Evolutionary conservation across 345 rosid species (phyloP), one percentile per base, ranked within the genome.

Genomic region (Nephelium lappaceum): DNA sequence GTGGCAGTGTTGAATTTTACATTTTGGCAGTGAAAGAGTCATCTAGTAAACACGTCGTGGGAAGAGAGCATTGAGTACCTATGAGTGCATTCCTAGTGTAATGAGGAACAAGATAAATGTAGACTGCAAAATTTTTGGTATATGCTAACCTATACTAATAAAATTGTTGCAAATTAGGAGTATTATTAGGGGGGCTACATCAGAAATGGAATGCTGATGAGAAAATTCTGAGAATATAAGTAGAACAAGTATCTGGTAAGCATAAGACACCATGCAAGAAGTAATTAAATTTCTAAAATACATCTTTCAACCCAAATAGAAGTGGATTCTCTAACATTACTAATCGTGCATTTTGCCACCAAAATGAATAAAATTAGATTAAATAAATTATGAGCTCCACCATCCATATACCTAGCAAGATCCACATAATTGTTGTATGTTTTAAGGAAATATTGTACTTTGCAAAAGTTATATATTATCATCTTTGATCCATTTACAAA

Each of bases 401-500:
- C 39, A 16, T 73, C 62, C 18, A 75, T 27, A 27, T 75, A 43
- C 78, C 12, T 12, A 45, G 19, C 14, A n/a, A 64, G 58, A 47
- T 64, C 60, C 19, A 31, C n/a, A 6, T 63, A 8, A 55, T 25
- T 27, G 19, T 62, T 10, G 27, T 23, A 45, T 58, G 31, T 16
- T 63, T 62, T 42, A 42, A 10, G 6, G 12, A 58, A 42, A 62
- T 74, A 74, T 18, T 25, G 43, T 7, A 62, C 47, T 64, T 64
- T 19, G 15, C 27, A 25, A 23, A 63, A 18, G 31, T 9, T 19
- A 16, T 31, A 2, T 11, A 25, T 15, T 8, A 9, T 60, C 12
- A 21, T 57, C 45, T 62, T 31, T 12, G 2, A 5, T 6, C 49
- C 23, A 43, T 0, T 18, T n/a, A 75, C 7, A 38, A 65, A 47